phyloP scores from a whole-genome alignment of 1,139 yeast species.

The Suhomyces yuchorum region DNA sequence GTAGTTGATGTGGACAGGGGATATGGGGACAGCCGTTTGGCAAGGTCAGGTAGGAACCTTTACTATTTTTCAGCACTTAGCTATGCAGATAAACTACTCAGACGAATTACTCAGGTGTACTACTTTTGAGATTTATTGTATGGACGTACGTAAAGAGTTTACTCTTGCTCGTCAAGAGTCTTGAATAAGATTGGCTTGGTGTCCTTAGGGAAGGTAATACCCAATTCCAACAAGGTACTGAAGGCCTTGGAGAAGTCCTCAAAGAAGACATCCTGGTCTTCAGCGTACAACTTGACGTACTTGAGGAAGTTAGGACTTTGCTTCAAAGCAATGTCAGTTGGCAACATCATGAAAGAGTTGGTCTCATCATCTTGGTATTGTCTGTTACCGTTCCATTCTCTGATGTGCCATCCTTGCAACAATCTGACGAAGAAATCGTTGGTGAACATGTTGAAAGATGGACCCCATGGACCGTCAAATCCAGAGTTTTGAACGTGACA shows the following conservation, averaged over 20 bases:
- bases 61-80: no score
- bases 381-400: constrained; percentile 72
- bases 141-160: background rate
- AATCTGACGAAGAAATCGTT: constrained; percentile 79
- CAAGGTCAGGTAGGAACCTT: no score
- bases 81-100: no score
- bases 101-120: no score
- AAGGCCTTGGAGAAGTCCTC: constrained; percentile 72
- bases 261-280: constrained; percentile 68
- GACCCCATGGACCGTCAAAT: constrained; percentile 95
- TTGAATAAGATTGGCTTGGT: constrained; percentile 55
- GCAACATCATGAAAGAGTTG: constrained; percentile 86
- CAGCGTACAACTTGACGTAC: constrained; percentile 72
- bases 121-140: background rate
- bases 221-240: constrained; percentile 71
- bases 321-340: constrained; percentile 75
- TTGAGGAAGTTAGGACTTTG: constrained; percentile 65
- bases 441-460: constrained; percentile 79
- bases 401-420: constrained; percentile 75
- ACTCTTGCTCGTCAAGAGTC: constrained; percentile 67
- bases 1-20: no score
- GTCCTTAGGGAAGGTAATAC: constrained; percentile 60
- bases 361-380: constrained; percentile 78
- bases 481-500: constrained; percentile 73
- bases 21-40: no score